These are phyloP conservation scores for Aspergillus ochraceoroseus DNA, from an alignment of 2,329 filamentous ascomycete species.

Conservation along the genomic window DNA sequence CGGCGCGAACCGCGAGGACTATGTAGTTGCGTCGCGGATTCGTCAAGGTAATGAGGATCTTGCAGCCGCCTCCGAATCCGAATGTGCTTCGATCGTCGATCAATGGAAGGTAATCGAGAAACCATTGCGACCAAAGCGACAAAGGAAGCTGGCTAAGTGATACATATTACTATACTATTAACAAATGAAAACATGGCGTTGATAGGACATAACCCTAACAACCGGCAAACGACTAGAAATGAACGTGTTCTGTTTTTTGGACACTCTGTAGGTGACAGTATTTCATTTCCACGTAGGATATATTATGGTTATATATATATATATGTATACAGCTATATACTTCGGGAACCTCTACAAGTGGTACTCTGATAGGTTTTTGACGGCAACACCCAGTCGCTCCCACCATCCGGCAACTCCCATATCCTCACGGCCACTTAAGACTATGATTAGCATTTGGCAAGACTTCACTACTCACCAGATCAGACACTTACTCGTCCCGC, in stretches of 20 bases:
- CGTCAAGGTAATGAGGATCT: conserved; percentile 12
- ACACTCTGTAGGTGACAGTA: no score
- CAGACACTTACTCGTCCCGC: conserved; percentile 31
- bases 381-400: conserved; percentile 30
- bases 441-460: conserved; percentile 15
- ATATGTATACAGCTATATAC: background rate
- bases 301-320: no score
- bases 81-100: conserved; percentile 5
- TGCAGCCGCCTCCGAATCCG: conserved; percentile 5
- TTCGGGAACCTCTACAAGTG: conserved; percentile 26
- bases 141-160: no score
- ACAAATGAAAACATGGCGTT: no score
- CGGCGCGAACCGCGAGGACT: conserved; percentile 8
- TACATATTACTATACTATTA: no score
- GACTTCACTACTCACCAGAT: background rate
- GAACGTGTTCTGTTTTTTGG: no score
- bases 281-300: no score
- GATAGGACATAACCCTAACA: no score
- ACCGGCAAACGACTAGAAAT: no score
- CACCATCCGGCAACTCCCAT: conserved; percentile 39
- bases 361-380: conserved; percentile 31
- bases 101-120: background rate
- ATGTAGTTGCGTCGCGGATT: conserved; percentile 13
- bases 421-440: conserved; percentile 33
- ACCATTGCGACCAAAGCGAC: background rate